These are phyloP conservation scores for Simplicillium sp. DNA, from an alignment of 2,329 filamentous ascomycete species.

Conservation along the genomic window DNA sequence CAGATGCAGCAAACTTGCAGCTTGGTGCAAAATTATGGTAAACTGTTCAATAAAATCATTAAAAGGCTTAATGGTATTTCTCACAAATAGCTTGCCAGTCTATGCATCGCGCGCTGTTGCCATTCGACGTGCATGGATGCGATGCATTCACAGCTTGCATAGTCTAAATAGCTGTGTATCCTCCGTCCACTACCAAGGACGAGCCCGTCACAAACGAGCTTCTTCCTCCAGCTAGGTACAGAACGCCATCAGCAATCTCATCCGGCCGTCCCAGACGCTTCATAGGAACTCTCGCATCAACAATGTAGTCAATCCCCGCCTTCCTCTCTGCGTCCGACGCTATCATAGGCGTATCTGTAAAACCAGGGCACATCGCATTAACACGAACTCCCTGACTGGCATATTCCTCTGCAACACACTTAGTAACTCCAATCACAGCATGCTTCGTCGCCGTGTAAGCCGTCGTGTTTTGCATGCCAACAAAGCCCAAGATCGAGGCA, in stretches of 20 bases:
- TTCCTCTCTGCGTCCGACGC: constrained; percentile 26
- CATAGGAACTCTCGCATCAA: constrained; percentile 36
- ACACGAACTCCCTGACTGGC: constrained; percentile 21
- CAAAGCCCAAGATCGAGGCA: constrained; percentile 41
- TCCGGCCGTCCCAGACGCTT: constrained; percentile 37
- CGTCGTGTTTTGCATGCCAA: constrained; percentile 37
- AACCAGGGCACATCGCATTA: constrained; percentile 29
- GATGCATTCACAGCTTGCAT: too few species aligned
- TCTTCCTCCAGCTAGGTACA: constrained; percentile 38
- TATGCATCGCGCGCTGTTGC: too few species aligned
- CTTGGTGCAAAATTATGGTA: too few species aligned
- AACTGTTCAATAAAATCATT: too few species aligned
- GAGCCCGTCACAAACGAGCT: constrained; percentile 43
- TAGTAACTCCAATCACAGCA: constrained; percentile 48
- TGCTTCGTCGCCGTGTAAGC: constrained; percentile 50
- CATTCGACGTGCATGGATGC: too few species aligned
- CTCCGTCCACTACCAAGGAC: constrained; percentile 42
- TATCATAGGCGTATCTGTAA: constrained; percentile 37
- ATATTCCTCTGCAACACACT: constrained; percentile 47
- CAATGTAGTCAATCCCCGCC: constrained; percentile 27
- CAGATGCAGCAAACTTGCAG: too few species aligned
- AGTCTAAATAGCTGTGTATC: constrained; percentile 39
- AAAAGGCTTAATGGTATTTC: too few species aligned
- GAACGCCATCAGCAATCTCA: constrained; percentile 37
- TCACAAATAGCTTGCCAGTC: too few species aligned